A percentile compares a stretch with the other conserved stretches of the same genome.
Conservation (phyloP, 495 filamentous ascomycete genomes). For the Trypethelium eluteriae region DNA sequence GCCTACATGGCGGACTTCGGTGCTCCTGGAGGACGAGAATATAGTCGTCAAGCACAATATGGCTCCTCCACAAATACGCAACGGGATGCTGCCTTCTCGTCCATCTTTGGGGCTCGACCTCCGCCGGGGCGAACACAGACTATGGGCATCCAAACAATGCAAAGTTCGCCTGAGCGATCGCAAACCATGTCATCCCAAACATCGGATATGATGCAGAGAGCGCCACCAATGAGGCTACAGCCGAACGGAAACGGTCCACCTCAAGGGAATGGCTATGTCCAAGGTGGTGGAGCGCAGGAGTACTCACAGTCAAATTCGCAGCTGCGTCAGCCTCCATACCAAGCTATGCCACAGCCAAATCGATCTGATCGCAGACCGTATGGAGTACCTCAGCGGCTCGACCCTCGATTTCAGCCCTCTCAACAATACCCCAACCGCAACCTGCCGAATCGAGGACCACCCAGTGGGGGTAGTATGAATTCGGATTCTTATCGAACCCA, state of each 20-base stretch:
- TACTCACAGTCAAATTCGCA: conserved; percentile 29
- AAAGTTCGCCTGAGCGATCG: conserved; percentile 66
- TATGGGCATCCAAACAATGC: conserved; percentile 62
- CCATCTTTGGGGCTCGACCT: conserved; percentile 87
- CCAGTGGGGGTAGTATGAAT: conserved; percentile 58
- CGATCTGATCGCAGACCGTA: conserved; percentile 54
- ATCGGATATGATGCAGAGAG: conserved; percentile 50
- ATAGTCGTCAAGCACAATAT: conserved; percentile 55
- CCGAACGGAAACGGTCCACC: conserved; percentile 51
- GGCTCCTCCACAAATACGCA: conserved; percentile 59
- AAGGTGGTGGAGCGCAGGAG: conserved; percentile 27
- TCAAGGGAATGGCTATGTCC: conserved; percentile 44
- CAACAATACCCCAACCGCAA: conserved; percentile 51
- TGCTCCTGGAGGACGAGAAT: conserved; percentile 62
- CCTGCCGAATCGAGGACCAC: conserved; percentile 39
- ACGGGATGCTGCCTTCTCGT: conserved; percentile 89
- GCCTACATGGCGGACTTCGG: conserved; percentile 74
- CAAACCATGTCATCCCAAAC: conserved; percentile 75
- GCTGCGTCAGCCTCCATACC: conserved; percentile 50
- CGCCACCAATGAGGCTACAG: conserved; percentile 52
- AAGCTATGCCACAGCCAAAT: conserved; percentile 56
- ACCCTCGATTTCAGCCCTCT: conserved; percentile 56
- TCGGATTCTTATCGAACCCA: conserved; percentile 80
- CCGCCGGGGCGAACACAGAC: conserved; percentile 79
- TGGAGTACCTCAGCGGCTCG: conserved; percentile 59